Conservation (phyloP, 2,329 filamentous ascomycete genomes). For the Colletotrichum coccodes region DNA sequence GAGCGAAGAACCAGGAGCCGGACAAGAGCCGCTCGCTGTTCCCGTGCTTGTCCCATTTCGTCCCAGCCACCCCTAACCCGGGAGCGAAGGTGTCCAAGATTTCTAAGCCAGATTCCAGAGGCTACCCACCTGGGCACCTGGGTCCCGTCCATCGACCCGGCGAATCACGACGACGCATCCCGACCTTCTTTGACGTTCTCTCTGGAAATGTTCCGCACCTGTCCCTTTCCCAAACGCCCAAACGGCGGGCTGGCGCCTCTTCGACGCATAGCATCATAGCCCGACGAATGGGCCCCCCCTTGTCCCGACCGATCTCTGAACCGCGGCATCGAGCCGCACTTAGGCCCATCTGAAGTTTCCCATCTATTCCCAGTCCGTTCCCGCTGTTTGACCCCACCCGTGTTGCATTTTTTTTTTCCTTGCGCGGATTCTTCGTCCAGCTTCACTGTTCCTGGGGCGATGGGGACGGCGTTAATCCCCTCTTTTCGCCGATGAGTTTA, state of each 20-base stretch:
- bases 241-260: not conserved
- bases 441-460: slow-evolving; percentile 19
- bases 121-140: slow-evolving; percentile 11
- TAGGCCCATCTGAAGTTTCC: slow-evolving; percentile 3
- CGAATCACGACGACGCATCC: slow-evolving; percentile 19
- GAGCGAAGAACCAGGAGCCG: not conserved
- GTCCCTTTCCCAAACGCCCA: not conserved
- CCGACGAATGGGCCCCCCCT: not conserved
- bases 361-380: slow-evolving; percentile 20
- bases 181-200: slow-evolving; percentile 14
- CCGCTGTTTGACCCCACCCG: slow-evolving; percentile 28
- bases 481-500: slow-evolving; percentile 28
- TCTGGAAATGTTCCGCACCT: slow-evolving; percentile 25
- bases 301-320: slow-evolving; percentile 8
- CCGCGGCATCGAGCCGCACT: slow-evolving; percentile 27
- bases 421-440: slow-evolving; percentile 12
- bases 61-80: not conserved
- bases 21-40: not conserved
- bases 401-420: slow-evolving; percentile 11
- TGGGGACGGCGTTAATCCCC: slow-evolving; percentile 26
- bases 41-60: not conserved
- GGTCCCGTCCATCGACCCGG: not conserved
- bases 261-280: not conserved
- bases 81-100: slow-evolving; percentile 1
- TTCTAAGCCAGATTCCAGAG: slow-evolving; percentile 22